Evolutionary conservation across 2,329 filamentous ascomycete species (phyloP).

Genomic region (Lachnellula cervina): DNA sequence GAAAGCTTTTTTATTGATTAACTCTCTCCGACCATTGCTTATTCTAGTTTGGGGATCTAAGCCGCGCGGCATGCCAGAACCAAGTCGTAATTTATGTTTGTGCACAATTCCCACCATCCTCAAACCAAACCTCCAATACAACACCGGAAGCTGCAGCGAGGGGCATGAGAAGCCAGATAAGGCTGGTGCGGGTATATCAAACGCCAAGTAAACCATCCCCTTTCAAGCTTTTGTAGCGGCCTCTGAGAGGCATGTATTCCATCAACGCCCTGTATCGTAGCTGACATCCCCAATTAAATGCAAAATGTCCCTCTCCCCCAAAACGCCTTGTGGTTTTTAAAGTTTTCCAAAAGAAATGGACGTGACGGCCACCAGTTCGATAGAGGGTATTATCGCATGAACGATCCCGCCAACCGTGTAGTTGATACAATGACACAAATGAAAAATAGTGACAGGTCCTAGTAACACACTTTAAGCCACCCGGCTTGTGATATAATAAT

Average conservation of each 20-base stretch:
- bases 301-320: not conserved
- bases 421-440: slow-evolving; percentile 4
- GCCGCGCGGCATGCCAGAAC: not conserved
- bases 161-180: not conserved
- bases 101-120: slow-evolving; percentile 5
- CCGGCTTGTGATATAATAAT: not conserved
- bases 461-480: slow-evolving; percentile 6
- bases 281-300: not conserved
- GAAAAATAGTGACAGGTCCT: not conserved
- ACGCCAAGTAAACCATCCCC: slow-evolving; percentile 9
- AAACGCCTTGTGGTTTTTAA: not conserved
- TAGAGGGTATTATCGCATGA: slow-evolving; percentile 3
- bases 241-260: not conserved
- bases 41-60: slow-evolving; percentile 1
- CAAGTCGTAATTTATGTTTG: not conserved
- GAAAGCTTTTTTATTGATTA: slow-evolving; percentile 1
- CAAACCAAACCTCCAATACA: not conserved
- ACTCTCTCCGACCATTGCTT: not conserved
- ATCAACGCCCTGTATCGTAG: slow-evolving; percentile 5
- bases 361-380: not conserved
- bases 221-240: slow-evolving; percentile 11
- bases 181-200: slow-evolving; percentile 15
- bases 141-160: not conserved
- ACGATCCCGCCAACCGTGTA: not conserved
- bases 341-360: not conserved